These are phyloP conservation scores for Dentipellis sp. DNA, from an alignment of 768 basidiomycete genomes.

Conservation along the genomic window DNA sequence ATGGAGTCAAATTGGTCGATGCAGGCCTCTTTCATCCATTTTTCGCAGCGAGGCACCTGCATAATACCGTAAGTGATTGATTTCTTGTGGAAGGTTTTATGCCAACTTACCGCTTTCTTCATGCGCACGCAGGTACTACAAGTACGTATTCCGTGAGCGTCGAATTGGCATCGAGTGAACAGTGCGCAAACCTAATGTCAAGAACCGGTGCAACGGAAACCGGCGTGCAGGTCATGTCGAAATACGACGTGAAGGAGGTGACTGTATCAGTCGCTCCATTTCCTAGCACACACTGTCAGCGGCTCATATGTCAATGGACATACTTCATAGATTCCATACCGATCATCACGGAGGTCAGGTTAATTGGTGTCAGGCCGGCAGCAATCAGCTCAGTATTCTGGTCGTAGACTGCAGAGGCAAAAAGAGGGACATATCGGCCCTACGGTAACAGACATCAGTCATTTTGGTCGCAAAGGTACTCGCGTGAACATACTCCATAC, in stretches of 20 bases:
- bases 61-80: slow-evolving; percentile 17
- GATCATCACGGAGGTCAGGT: slow-evolving; percentile 41
- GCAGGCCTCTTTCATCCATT: slow-evolving; percentile 30
- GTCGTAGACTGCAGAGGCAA: slow-evolving; percentile 32
- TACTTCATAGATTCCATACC: slow-evolving; percentile 20
- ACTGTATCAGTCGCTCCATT: slow-evolving; percentile 34
- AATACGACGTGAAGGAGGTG: slow-evolving; percentile 30
- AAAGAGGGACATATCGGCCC: slow-evolving; percentile 45
- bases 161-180: not conserved
- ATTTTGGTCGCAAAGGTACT: not conserved
- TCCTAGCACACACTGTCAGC: slow-evolving; percentile 16
- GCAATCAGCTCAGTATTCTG: slow-evolving; percentile 31
- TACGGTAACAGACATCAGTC: not conserved
- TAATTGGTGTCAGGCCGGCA: slow-evolving; percentile 41
- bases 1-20: slow-evolving; percentile 34
- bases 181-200: slow-evolving; percentile 30
- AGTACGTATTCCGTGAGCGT: not conserved
- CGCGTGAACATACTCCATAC: slow-evolving; percentile 22
- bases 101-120: not conserved
- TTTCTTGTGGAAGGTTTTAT: not conserved
- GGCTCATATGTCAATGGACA: not conserved
- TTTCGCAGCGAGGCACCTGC: slow-evolving; percentile 39
- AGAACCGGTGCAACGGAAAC: slow-evolving; percentile 25
- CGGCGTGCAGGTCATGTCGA: slow-evolving; percentile 46
- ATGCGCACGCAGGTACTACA: slow-evolving; percentile 11